These are phyloP conservation scores for Solanum lignicaule DNA, from an alignment of 257 asterid genomes.

Conservation along the genomic window DNA sequence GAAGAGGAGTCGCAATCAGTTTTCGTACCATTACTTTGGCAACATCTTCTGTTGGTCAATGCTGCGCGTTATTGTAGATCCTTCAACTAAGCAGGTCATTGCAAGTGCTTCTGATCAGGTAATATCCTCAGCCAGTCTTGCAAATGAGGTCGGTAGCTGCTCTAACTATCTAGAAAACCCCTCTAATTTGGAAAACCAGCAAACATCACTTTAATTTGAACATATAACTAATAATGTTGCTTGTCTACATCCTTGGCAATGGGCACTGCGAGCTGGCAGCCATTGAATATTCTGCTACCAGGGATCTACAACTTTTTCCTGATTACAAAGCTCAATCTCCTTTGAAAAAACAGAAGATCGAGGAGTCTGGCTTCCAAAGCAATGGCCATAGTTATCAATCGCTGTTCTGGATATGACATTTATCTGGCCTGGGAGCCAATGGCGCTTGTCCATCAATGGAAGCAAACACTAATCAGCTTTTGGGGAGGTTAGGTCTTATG, in stretches of 20 bases:
- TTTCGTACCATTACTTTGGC: constrained; percentile 53
- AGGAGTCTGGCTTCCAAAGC: neutral
- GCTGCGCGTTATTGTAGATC: constrained; percentile 90
- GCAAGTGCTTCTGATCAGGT: constrained; percentile 69
- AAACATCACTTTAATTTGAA: constrained; percentile 4
- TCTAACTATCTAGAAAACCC: constrained; percentile 15
- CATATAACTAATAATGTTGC: constrained; percentile 21
- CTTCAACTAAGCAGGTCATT: constrained; percentile 55
- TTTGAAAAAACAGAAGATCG: constrained; percentile 38
- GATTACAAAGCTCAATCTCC: constrained; percentile 9
- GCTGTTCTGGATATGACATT: constrained; percentile 83
- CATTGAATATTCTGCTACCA: constrained; percentile 62
- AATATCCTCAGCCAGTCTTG: constrained; percentile 8
- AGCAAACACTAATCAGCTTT: neutral
- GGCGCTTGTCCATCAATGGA: constrained; percentile 83
- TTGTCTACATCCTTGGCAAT: constrained; percentile 69
- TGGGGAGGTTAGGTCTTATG: too few relatives aligned
- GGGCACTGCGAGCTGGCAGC: constrained; percentile 71
- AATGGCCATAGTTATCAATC: constrained; percentile 11
- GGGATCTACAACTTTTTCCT: constrained; percentile 60
- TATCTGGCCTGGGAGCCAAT: constrained; percentile 96
- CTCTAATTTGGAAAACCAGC: constrained; percentile 12
- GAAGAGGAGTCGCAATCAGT: constrained; percentile 45
- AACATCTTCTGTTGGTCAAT: constrained; percentile 45
- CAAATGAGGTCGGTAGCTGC: constrained; percentile 8